phyloP scores from a whole-genome alignment of 2,329 filamentous ascomycete genomes.

The Boeremia lycopersici region DNA sequence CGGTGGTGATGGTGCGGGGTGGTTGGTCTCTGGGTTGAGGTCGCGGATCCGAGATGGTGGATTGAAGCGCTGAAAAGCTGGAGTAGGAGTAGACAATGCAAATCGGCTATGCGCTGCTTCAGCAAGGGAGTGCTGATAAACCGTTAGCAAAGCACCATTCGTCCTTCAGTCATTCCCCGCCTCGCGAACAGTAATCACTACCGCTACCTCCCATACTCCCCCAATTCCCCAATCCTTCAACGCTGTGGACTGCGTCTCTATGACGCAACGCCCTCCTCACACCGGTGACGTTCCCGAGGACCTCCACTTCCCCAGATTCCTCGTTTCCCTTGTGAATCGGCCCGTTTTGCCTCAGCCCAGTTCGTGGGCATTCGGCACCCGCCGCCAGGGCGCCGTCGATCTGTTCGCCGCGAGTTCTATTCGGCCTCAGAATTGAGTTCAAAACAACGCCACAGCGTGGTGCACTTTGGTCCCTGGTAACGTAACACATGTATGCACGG shows the following conservation, averaged over 20 bases:
- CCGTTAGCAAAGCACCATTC: too few species aligned
- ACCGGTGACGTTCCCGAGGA: not conserved
- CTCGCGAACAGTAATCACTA: not conserved
- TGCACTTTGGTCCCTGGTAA: not conserved
- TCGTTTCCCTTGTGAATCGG: not conserved
- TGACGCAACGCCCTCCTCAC: not conserved
- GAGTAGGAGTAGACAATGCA: too few species aligned
- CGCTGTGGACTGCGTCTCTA: not conserved
- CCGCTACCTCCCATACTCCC: not conserved
- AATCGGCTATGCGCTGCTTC: too few species aligned
- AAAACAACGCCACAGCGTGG: conserved; percentile 2
- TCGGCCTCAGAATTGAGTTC: not conserved
- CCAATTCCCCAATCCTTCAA: not conserved
- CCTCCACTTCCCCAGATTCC: conserved; percentile 3
- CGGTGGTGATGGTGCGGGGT: not conserved
- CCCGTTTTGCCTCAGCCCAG: not conserved
- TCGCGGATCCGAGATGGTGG: too few species aligned
- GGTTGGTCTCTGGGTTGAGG: too few species aligned
- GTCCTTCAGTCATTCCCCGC: too few species aligned
- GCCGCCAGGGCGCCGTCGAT: not conserved
- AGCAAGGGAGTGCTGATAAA: too few species aligned
- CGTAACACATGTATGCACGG: not conserved
- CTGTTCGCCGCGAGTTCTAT: conserved; percentile 1
- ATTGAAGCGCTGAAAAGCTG: too few species aligned
- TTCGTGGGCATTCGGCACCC: not conserved